Base-by-base conservation (phyloP, 2,329 filamentous ascomycete species). In the Phaeomoniella chlamydospora region DNA sequence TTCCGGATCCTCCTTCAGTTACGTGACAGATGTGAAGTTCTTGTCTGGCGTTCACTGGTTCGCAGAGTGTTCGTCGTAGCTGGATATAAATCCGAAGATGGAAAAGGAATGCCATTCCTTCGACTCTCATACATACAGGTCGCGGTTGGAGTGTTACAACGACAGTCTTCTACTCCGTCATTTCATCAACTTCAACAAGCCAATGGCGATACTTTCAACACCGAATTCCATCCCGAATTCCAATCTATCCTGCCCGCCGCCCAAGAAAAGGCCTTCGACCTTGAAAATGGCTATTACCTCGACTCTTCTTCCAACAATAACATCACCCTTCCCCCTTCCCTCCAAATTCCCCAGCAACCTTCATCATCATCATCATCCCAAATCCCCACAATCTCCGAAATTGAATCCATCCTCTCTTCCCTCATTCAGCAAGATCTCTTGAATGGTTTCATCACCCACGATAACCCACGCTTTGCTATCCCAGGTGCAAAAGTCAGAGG, bases 41-140 rank as follows among this genome's bases (percentile, higher is more conserved):
- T 92, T 2, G 72, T 93, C 10, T 94, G 85, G 85, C 76, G 88
- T 11, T 81, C 80, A 1, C 68, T 96, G 4, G 73, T 80, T 13
- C 74, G 86, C 18, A 79, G 77, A 44, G 74, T 78, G 0, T 94
- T 93, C 54, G 59, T 88, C 6, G 65, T 90, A 10, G 81, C 74
- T 12, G 90, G 87, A 43, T 70, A 76, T n/a, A 73, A 75, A 29
- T 79, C 79, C 2, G 65, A 63, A 38, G 68, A 65, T 46, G 66
- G 58, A 40, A 74, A 68, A 45, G 72, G 70, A 46, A 77, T 85
- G 2, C 80, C 85, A 0, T 83, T 81, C 0, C 64, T 94, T 4
- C 77, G 85, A 47, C 65, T 94, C 4, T 56, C 68, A 4, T 72
- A 86, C 49, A 59, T 93, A 2, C 68, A 80, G 37, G 57, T 65